These are phyloP conservation scores for Aspergillus avenaceus DNA, from an alignment of 495 filamentous ascomycete genomes.

Conservation along the genomic window DNA sequence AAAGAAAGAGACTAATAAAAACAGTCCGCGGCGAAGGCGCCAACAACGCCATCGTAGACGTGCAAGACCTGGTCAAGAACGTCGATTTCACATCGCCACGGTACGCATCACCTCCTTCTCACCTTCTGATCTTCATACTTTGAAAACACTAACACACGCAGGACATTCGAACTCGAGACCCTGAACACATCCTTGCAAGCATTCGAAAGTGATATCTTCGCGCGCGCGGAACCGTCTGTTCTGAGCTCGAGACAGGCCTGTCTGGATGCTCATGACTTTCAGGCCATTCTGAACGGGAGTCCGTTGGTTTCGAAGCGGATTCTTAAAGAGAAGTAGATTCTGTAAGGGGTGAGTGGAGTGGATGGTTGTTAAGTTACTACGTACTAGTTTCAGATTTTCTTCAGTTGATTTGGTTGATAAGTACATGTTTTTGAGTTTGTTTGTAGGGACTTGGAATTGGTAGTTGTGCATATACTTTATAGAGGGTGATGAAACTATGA, in stretches of 20 bases:
- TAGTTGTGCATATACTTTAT: no score
- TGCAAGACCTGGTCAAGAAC: conserved; percentile 31
- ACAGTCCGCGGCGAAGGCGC: conserved; percentile 54
- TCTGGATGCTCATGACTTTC: conserved; percentile 58
- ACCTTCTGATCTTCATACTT: no score
- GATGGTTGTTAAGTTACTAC: no score
- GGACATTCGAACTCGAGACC: conserved; percentile 8
- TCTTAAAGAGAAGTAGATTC: neutral
- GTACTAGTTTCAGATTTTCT: no score
- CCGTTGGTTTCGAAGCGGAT: neutral
- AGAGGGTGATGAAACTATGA: no score
- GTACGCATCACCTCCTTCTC: conserved; percentile 2
- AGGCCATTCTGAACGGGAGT: neutral
- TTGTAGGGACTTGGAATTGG: no score
- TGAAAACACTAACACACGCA: neutral
- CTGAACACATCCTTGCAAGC: conserved; percentile 30
- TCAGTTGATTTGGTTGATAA: no score
- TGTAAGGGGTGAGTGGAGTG: neutral
- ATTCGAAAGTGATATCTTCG: conserved; percentile 51
- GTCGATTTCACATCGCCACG: conserved; percentile 14
- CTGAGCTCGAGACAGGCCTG: conserved; percentile 56
- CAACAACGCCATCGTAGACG: conserved; percentile 56
- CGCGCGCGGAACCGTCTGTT: conserved; percentile 46
- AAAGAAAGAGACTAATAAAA: neutral
- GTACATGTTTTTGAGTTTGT: no score